Base-by-base conservation (phyloP, 139 green algal genomes). In the Eudorina sp. region DNA sequence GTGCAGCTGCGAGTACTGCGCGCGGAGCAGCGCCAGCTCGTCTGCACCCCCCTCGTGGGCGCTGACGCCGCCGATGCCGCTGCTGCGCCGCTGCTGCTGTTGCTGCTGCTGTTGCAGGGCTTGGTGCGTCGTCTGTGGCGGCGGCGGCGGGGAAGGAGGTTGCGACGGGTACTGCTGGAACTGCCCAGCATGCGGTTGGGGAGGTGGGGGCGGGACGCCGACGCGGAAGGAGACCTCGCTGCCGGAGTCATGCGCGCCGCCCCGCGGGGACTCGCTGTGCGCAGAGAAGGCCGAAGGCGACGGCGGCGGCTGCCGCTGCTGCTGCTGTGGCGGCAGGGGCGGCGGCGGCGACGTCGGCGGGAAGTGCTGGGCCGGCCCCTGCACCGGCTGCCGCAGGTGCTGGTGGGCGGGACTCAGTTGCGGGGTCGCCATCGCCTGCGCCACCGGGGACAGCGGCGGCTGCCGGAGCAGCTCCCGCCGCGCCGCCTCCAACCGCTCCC, bases 1-100 rank as follows among this genome's bases (percentile, higher is more conserved):
- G 29, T 45, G 11, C 13, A 88, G 68, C 48, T 45, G 46, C 51
- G 66, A 34, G 51, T 88, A 81, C 83, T 82, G 83, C 21, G 66
- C 66, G 2, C 68, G 83, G 16, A 88, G 48, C 14, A 46, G 3
- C 3, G 48, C 68, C 48, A 81, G 36, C 68, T 88, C 83, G 27
- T 43, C 48, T 4, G 46, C 36, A 11, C 14, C 19, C 8, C 34
- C 46, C 6, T 64, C 74, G 4, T 40, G 19, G 21, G 36, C 31
- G 34, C 34, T 75, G 66, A 29, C 51, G 38, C 62, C 60, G 64
- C 25, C 31, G 58, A 27, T 68, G 45, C 1, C 38, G 25, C 34
- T 78, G 40, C 43, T 86, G 80, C 16, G 43, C 43, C 64, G 80
- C 7, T 62, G 73, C 9, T 46, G 45, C 45, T 43, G 72, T 23